A percentile compares a stretch with the other conserved stretches of the same genome.
These are phyloP conservation scores for Globisporangium ultimum DNA, from an alignment of 352 stramenopile genomes.

Conservation along the genomic window DNA sequence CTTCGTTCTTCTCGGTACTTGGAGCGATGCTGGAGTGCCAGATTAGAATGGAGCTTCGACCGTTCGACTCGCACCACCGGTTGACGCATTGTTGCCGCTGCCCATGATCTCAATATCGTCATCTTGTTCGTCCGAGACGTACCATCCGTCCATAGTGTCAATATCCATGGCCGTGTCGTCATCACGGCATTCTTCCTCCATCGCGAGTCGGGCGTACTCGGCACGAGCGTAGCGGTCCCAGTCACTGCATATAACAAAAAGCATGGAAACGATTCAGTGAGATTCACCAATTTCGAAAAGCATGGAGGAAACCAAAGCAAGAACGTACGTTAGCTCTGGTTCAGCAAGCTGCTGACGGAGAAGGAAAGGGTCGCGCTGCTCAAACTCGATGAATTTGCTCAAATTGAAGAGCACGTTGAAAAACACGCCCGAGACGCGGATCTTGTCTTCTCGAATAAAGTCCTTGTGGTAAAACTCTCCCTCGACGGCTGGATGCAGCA, in stretches of 20 bases:
- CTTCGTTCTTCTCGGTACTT: too few species aligned
- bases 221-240: slow-evolving; percentile 97
- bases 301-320: slow-evolving; percentile 1
- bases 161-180: slow-evolving; percentile 88
- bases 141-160: slow-evolving; percentile 88
- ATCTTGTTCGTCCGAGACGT: slow-evolving; percentile 81
- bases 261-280: neutral
- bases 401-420: slow-evolving; percentile 99
- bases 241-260: slow-evolving; percentile 56
- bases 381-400: slow-evolving; percentile 99
- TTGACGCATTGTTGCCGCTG: slow-evolving; percentile 12
- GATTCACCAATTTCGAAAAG: neutral
- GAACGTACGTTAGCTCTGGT: slow-evolving; percentile 79
- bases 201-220: slow-evolving; percentile 96
- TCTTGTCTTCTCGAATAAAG: slow-evolving; percentile 84
- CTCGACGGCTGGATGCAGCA: slow-evolving; percentile 73
- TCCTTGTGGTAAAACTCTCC: slow-evolving; percentile 80
- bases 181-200: slow-evolving; percentile 95
- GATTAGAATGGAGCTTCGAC: slow-evolving; percentile 70
- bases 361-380: slow-evolving; percentile 97
- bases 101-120: slow-evolving; percentile 57
- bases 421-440: slow-evolving; percentile 93
- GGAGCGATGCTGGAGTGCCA: too few species aligned
- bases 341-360: slow-evolving; percentile 92
- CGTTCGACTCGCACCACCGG: slow-evolving; percentile 37